These are phyloP conservation scores for Neonectria magnoliae DNA, from an alignment of 2,329 filamentous ascomycete genomes.

Conservation along the genomic window DNA sequence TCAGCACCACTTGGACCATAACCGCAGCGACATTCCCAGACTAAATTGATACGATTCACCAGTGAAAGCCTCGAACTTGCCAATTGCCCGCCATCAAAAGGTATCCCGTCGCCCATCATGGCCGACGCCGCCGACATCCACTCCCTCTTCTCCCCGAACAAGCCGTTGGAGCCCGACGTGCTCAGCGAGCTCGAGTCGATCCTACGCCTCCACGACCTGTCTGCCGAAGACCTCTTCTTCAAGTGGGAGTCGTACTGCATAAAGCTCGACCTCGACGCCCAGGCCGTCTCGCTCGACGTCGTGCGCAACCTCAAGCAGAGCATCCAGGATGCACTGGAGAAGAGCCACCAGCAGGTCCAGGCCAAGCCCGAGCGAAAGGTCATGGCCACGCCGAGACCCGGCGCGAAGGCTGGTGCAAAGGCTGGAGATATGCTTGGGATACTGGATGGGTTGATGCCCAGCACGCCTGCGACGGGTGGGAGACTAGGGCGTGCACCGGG, in stretches of 20 bases:
- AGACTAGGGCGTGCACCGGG: slow-evolving; percentile 53
- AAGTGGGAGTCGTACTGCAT: slow-evolving; percentile 99
- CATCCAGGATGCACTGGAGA: slow-evolving; percentile 84
- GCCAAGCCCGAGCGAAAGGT: slow-evolving; percentile 71
- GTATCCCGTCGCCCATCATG: slow-evolving; percentile 43
- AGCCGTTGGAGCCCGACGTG: slow-evolving; percentile 77
- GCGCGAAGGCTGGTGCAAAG: slow-evolving; percentile 59
- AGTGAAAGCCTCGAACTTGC: not conserved
- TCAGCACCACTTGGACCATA: slow-evolving; percentile 13
- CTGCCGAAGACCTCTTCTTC: slow-evolving; percentile 89
- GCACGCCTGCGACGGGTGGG: slow-evolving; percentile 61
- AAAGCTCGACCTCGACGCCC: slow-evolving; percentile 87
- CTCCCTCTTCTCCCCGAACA: slow-evolving; percentile 50
- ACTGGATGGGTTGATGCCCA: slow-evolving; percentile 77
- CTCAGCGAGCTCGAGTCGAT: slow-evolving; percentile 85
- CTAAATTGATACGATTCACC: not conserved
- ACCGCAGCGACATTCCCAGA: not conserved
- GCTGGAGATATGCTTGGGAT: slow-evolving; percentile 83
- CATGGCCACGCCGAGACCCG: slow-evolving; percentile 70
- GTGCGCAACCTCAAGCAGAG: slow-evolving; percentile 85
- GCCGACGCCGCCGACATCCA: slow-evolving; percentile 49
- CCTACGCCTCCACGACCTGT: slow-evolving; percentile 82
- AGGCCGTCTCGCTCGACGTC: slow-evolving; percentile 72
- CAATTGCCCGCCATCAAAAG: not conserved
- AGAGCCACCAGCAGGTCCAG: slow-evolving; percentile 73